Evolutionary conservation across 352 stramenopile species (phyloP), one percentile per base, ranked within the genome.

Genomic region (Phytophthora agathidicida): DNA sequence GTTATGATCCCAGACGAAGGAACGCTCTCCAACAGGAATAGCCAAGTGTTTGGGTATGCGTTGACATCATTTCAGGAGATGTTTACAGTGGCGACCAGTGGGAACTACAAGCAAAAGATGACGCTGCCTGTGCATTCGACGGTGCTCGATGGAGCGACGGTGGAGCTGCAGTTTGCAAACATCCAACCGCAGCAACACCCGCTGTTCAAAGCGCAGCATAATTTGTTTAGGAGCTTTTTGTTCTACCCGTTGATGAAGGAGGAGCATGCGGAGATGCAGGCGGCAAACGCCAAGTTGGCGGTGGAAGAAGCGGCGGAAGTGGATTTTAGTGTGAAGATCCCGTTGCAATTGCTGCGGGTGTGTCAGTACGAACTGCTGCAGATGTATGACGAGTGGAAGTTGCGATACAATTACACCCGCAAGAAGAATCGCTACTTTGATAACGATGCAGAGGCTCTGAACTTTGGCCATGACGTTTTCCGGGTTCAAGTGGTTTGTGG

Each of bases 1-100:
- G 68, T 93, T 3, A 91, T 91, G 75, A 84, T 93, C 37, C 81
- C 81, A 5, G 84, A 93, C 26, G 84, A 93, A 57, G 62, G 68
- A n/a, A 73, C 78, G 24, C 64, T 64, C 8, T 80, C 77, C 7
- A 89, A 89, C 63, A 73, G 73, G 43, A 86, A 83, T 54, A 73
- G 75, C 23, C 78, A 88, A 47, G 56, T 87, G 20, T 93, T 90
- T 48, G 83, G 83, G 3, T 85, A 84, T 51, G 83, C 80, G 24
- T 63, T 85, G 45, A 85, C 83, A n/a, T 89, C 83, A 0, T 93
- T 93, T 58, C 83, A 91, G 35, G 79, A 93, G 44, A 76, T 93
- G 65, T 87, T 79, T 30, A 75, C 77, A 23, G 71, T 93, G 27
- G 80, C 80, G 3, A 86, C 60, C 0, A 89, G 68, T 43, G 77